These are phyloP conservation scores for Beauveria rudraprayagi DNA, from an alignment of 2,329 filamentous ascomycete species.

Conservation along the genomic window DNA sequence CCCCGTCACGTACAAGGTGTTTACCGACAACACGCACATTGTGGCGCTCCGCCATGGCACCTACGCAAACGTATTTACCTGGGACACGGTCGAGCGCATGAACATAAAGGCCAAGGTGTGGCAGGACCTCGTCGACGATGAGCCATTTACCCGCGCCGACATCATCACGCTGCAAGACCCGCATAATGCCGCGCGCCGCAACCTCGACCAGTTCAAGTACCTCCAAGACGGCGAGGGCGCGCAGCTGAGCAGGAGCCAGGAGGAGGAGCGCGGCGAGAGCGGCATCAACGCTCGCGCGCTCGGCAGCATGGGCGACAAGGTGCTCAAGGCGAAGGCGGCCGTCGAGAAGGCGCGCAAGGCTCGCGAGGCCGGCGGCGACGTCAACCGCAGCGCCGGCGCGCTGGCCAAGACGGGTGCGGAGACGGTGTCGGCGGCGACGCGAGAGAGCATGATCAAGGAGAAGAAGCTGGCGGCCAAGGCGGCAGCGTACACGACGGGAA, in stretches of 20 bases:
- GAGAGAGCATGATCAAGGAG: slow-evolving; percentile 38
- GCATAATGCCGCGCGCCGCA: slow-evolving; percentile 74
- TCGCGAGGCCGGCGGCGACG: slow-evolving; percentile 50
- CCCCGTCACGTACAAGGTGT: slow-evolving; percentile 93
- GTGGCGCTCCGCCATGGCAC: slow-evolving; percentile 72
- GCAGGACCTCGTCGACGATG: slow-evolving; percentile 81
- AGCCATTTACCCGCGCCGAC: slow-evolving; percentile 79
- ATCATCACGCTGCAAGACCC: slow-evolving; percentile 96
- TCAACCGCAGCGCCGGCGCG: slow-evolving; percentile 45
- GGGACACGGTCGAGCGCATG: slow-evolving; percentile 88
- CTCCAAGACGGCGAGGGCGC: slow-evolving; percentile 71
- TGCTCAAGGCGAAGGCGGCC: slow-evolving; percentile 83
- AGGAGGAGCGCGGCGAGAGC: slow-evolving; percentile 55
- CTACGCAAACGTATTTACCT: slow-evolving; percentile 92
- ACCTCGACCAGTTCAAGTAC: slow-evolving; percentile 83
- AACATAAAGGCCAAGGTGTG: slow-evolving; percentile 98
- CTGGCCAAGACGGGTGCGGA: slow-evolving; percentile 27
- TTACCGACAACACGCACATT: slow-evolving; percentile 97
- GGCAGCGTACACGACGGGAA: slow-evolving; percentile 81
- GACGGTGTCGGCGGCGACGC: slow-evolving; percentile 17
- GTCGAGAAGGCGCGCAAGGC: slow-evolving; percentile 83
- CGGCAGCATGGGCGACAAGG: slow-evolving; percentile 71
- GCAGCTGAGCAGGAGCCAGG: slow-evolving; percentile 60
- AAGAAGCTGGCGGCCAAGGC: slow-evolving; percentile 70
- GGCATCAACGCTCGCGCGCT: slow-evolving; percentile 74